Conservation (phyloP, 106 monocot genomes). For the Dendrobium nobile region DNA sequence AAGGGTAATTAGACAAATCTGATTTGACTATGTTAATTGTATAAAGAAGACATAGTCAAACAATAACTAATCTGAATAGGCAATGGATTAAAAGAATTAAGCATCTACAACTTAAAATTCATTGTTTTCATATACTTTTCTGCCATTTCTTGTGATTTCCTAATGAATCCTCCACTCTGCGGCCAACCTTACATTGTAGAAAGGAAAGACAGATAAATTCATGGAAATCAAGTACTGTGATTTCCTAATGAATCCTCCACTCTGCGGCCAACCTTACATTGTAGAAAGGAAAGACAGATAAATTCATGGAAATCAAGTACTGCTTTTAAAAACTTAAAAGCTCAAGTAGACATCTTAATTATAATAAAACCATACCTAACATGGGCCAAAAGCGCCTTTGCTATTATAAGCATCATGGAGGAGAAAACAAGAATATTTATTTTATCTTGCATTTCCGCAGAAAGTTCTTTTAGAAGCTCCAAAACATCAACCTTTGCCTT, state of each 20-base stretch:
- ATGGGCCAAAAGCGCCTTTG: conserved; percentile 85
- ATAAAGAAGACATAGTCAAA: not conserved
- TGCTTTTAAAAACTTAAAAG: not conserved
- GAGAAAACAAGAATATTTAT: conserved; percentile 86
- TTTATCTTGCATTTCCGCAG: conserved; percentile 69
- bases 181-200: not conserved
- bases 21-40: no score
- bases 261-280: not conserved
- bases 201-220: not conserved
- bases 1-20: no score
- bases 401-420: conserved; percentile 77
- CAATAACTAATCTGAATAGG: not conserved
- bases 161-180: not conserved
- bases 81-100: not conserved
- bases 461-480: conserved; percentile 69
- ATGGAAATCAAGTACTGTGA: not conserved
- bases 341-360: not conserved
- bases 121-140: not conserved
- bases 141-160: not conserved
- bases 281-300: not conserved
- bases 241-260: not conserved
- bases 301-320: not conserved
- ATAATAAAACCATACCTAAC: conserved; percentile 45
- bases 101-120: not conserved
- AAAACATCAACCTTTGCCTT: conserved; percentile 69